These are phyloP conservation scores for Calocybe cyanea DNA, from an alignment of 768 basidiomycete genomes.

Conservation along the genomic window DNA sequence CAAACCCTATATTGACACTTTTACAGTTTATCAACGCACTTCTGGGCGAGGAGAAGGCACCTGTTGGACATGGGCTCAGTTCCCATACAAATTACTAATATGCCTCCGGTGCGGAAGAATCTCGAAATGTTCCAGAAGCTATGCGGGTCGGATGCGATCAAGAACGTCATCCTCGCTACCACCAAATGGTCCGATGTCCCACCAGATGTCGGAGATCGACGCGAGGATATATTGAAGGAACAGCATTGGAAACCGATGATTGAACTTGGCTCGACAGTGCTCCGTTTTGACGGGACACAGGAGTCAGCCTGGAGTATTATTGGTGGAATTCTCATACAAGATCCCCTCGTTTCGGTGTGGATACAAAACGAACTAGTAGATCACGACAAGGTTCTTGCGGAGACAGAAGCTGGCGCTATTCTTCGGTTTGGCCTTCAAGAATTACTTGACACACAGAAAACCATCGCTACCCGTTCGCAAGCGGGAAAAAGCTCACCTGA, in stretches of 20 bases:
- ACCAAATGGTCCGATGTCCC: slow-evolving; percentile 44
- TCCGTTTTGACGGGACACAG: slow-evolving; percentile 11
- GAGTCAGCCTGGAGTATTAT: slow-evolving; percentile 7
- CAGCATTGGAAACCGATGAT: slow-evolving; percentile 15
- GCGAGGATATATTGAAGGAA: slow-evolving; percentile 11
- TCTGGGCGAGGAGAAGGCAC: slow-evolving; percentile 11
- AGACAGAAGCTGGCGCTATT: slow-evolving; percentile 10
- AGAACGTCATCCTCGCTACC: slow-evolving; percentile 45
- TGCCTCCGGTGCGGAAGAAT: slow-evolving; percentile 38
- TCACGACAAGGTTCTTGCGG: slow-evolving; percentile 5
- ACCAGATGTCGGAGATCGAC: slow-evolving; percentile 6
- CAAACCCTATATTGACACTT: not conserved
- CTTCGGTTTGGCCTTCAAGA: slow-evolving; percentile 6
- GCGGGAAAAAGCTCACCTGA: slow-evolving; percentile 1
- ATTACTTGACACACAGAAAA: slow-evolving; percentile 7
- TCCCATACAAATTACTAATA: slow-evolving; percentile 23
- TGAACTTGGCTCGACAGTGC: slow-evolving; percentile 6
- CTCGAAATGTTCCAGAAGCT: slow-evolving; percentile 44
- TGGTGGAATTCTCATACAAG: slow-evolving; percentile 6
- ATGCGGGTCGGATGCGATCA: slow-evolving; percentile 40
- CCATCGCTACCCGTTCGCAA: not conserved
- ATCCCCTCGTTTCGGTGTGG: slow-evolving; percentile 10
- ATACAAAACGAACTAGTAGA: slow-evolving; percentile 11
- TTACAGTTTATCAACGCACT: slow-evolving; percentile 22
- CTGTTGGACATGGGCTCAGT: slow-evolving; percentile 13